Percentiles rank a stretch among this genome's conserved stretches.
phyloP scores from a whole-genome alignment of 176 grass and related monocot species.

The Oryza glaberrima region DNA sequence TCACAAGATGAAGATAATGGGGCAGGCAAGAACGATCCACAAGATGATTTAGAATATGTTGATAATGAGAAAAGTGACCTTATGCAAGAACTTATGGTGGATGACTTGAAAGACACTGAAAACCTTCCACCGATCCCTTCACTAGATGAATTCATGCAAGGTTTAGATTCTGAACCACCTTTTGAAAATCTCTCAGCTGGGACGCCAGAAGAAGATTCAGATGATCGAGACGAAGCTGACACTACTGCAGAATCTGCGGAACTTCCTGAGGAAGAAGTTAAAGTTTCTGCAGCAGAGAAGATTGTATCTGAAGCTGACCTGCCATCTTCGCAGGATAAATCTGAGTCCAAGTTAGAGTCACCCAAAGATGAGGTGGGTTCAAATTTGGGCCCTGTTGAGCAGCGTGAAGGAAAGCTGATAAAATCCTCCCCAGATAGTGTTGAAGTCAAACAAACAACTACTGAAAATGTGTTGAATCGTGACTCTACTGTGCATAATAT shows the following conservation, averaged over 20 bases:
- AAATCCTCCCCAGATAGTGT: conserved; percentile 44
- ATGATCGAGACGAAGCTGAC: conserved; percentile 46
- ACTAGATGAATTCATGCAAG: conserved; percentile 95
- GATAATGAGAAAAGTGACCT: conserved; percentile 79
- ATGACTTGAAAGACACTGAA: conserved; percentile 74
- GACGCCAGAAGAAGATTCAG: conserved; percentile 49
- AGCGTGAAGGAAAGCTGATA: not conserved
- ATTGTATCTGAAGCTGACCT: conserved; percentile 35
- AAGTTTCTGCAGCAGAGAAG: conserved; percentile 41
- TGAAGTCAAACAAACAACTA: conserved; percentile 42
- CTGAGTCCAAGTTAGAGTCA: conserved; percentile 43
- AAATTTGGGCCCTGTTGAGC: conserved; percentile 28
- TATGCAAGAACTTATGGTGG: conserved; percentile 95
- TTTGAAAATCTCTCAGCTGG: conserved; percentile 75
- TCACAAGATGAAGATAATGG: conserved; percentile 46
- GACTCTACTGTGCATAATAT: conserved; percentile 8
- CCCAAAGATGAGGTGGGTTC: conserved; percentile 35
- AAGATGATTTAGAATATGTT: conserved; percentile 49
- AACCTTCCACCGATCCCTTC: conserved; percentile 82
- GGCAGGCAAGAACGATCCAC: conserved; percentile 49
- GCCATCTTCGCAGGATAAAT: conserved; percentile 48
- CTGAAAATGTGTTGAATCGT: conserved; percentile 54
- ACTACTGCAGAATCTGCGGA: conserved; percentile 42
- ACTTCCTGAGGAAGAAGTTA: conserved; percentile 43
- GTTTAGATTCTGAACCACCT: conserved; percentile 90